A percentile compares a stretch with the other conserved stretches of the same genome.
These are phyloP conservation scores for Flaveria trinervia DNA, from an alignment of 129 eudicot genomes.

Conservation along the genomic window DNA sequence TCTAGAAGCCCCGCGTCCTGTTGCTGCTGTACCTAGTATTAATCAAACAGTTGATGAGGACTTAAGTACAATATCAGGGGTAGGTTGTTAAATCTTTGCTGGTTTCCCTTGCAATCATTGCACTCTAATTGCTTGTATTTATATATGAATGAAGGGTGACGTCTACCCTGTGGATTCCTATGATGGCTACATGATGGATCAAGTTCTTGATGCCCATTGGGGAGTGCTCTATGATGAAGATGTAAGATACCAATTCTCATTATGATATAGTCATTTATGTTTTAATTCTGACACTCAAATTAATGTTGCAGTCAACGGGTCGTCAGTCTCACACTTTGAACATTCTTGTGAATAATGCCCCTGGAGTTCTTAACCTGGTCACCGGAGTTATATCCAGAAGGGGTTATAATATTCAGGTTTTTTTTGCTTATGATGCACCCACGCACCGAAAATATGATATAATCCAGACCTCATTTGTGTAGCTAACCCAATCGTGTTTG, in stretches of 20 bases:
- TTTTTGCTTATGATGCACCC: constrained; percentile 4
- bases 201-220: constrained; percentile 91
- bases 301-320: constrained; percentile 68
- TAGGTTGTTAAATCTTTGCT: constrained; percentile 24
- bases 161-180: constrained; percentile 88
- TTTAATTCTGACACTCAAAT: constrained; percentile 11
- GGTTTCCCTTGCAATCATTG: not conserved
- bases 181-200: constrained; percentile 45
- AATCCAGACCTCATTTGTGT: not conserved
- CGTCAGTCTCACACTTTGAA: constrained; percentile 78
- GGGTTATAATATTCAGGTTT: constrained; percentile 91
- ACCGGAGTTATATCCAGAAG: constrained; percentile 82
- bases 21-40: constrained; percentile 13
- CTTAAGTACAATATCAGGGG: constrained; percentile 33
- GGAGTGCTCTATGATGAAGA: constrained; percentile 79
- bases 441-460: not conserved
- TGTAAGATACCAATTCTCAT: constrained; percentile 51
- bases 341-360: constrained; percentile 75
- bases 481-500: constrained; percentile 15
- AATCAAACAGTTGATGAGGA: constrained; percentile 23
- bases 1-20: constrained; percentile 48
- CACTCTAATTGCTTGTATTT: constrained; percentile 1
- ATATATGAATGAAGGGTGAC: constrained; percentile 73
- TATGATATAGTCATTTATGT: constrained; percentile 4
- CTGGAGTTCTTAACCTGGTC: constrained; percentile 90